Percentiles rank a stretch among this genome's conserved stretches.
Evolutionary conservation across 768 basidiomycete genomes (phyloP).

Genomic region (Tricholoma flavovirens): DNA sequence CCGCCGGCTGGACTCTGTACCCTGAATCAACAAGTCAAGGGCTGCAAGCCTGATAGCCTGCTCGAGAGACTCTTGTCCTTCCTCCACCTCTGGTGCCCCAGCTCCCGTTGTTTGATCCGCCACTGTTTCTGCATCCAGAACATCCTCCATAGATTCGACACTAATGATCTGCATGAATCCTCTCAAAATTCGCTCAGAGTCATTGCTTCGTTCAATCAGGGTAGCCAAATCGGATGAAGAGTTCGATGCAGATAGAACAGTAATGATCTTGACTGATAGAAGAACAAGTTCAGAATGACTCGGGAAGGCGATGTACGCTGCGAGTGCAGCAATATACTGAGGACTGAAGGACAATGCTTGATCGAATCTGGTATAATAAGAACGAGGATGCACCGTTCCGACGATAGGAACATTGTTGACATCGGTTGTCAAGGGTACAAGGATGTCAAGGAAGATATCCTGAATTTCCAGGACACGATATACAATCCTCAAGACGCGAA

Average conservation of each 20-base stretch:
- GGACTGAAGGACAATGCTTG: conserved; percentile 66
- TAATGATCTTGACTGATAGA: conserved; percentile 73
- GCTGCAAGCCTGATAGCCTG: conserved; percentile 73
- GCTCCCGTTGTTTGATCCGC: conserved; percentile 68
- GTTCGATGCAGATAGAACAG: conserved; percentile 57
- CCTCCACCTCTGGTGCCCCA: conserved; percentile 56
- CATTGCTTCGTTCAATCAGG: conserved; percentile 71
- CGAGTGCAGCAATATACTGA: conserved; percentile 74
- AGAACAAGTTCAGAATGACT: conserved; percentile 68
- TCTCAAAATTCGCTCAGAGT: conserved; percentile 79
- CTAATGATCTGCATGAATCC: conserved; percentile 70
- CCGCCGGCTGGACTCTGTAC: conserved; percentile 52
- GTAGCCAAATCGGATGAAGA: conserved; percentile 71
- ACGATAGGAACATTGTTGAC: conserved; percentile 50
- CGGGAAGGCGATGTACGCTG: conserved; percentile 70
- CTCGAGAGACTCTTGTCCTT: conserved; percentile 36
- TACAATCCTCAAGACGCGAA: conserved; percentile 77
- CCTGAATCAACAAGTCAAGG: conserved; percentile 76
- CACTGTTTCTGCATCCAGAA: conserved; percentile 50
- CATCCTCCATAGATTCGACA: conserved; percentile 55
- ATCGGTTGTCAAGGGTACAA: conserved; percentile 72
- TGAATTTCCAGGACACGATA: conserved; percentile 81
- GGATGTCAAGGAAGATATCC: conserved; percentile 82
- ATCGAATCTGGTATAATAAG: conserved; percentile 69
- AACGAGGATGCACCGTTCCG: conserved; percentile 54